A percentile compares a stretch with the other conserved stretches of the same genome.
These are phyloP conservation scores for Citrus cavaleriei DNA, from an alignment of 345 rosid species.

Conservation along the genomic window DNA sequence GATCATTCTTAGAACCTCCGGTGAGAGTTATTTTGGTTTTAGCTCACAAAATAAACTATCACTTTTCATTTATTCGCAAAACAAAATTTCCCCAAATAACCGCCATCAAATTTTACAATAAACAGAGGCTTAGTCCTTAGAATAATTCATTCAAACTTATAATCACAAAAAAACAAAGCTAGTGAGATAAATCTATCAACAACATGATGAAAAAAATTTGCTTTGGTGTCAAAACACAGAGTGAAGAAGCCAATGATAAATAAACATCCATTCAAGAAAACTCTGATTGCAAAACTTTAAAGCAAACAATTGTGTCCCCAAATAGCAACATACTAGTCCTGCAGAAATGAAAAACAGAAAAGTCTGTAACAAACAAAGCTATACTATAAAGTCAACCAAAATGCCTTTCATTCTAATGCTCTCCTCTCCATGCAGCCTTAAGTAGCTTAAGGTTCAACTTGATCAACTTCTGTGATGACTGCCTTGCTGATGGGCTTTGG, in stretches of 20 bases:
- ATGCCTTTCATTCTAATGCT: neutral
- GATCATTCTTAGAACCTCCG: no score
- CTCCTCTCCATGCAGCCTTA: neutral
- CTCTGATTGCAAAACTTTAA: constrained; percentile 1
- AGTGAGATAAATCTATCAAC: neutral
- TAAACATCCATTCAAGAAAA: neutral
- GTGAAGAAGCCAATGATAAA: neutral
- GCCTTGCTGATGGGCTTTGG: constrained; percentile 38
- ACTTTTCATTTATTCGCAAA: no score
- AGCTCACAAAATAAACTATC: no score
- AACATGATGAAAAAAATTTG: neutral
- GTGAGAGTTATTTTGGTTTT: no score
- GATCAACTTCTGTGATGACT: constrained; percentile 21
- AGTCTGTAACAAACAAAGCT: neutral
- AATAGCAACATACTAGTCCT: neutral
- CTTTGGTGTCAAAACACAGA: neutral
- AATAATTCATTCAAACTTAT: no score
- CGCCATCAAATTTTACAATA: no score
- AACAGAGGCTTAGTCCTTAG: no score
- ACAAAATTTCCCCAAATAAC: no score
- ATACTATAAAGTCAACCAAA: constrained; percentile 12
- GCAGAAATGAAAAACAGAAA: neutral
- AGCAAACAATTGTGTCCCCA: constrained; percentile 1
- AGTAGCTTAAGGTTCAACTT: constrained; percentile 24
- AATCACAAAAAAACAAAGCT: no score